These are phyloP conservation scores for Candida koratica DNA, from an alignment of 805 yeast genomes.

Conservation along the genomic window DNA sequence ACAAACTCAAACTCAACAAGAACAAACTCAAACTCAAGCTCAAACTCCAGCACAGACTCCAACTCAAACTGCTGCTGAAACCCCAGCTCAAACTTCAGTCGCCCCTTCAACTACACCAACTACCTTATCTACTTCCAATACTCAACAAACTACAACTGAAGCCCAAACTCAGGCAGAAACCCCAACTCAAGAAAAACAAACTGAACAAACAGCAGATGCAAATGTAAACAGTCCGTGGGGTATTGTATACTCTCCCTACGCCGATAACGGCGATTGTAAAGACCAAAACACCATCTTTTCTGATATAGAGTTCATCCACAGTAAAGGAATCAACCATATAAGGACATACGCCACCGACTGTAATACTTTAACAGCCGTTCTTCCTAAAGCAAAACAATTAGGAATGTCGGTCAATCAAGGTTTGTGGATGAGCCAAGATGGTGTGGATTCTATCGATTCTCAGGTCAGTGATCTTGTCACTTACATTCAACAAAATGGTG, in stretches of 20 bases:
- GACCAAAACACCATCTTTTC: constrained; percentile 45
- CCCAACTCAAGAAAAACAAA: constrained; percentile 14
- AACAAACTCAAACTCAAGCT: constrained; percentile 8
- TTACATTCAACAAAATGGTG: constrained; percentile 47
- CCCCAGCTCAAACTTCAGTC: background rate
- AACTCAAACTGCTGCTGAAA: constrained; percentile 7
- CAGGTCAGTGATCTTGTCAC: constrained; percentile 51
- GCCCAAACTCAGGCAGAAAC: constrained; percentile 20
- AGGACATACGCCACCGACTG: constrained; percentile 91
- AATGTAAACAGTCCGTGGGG: constrained; percentile 47
- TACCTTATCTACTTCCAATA: constrained; percentile 15
- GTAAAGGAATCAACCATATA: constrained; percentile 60
- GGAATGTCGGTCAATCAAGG: constrained; percentile 84
- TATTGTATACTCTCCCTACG: constrained; percentile 78
- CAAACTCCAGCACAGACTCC: constrained; percentile 14
- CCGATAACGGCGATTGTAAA: constrained; percentile 65
- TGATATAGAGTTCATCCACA: constrained; percentile 57
- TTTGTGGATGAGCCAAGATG: constrained; percentile 66
- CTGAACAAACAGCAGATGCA: constrained; percentile 15
- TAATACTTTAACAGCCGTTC: constrained; percentile 57
- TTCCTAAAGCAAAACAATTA: constrained; percentile 52
- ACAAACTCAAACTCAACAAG: background rate
- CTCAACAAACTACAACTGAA: constrained; percentile 5
- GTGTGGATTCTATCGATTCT: constrained; percentile 66
- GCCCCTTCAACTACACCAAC: constrained; percentile 13